Evolutionary conservation across 169 alveolate genomes (phyloP).

Genomic region (Eimeria tenella): DNA sequence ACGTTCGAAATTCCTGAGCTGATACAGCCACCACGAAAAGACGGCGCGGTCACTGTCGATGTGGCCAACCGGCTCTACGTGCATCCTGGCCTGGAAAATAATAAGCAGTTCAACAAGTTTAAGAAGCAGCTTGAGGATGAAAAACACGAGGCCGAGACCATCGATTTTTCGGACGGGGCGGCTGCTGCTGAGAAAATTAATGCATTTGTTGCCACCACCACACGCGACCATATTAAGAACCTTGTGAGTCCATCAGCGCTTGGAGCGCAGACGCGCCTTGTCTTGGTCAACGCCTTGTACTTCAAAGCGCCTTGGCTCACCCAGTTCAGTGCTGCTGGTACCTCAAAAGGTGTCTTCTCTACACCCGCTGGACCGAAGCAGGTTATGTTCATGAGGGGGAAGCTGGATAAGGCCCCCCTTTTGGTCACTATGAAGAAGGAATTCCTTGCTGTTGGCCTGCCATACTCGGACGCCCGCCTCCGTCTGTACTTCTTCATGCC

Average conservation of each 20-base stretch:
- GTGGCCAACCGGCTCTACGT: constrained; percentile 73
- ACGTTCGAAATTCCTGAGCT: constrained; percentile 42
- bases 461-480: constrained; percentile 42
- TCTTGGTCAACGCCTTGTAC: constrained; percentile 69
- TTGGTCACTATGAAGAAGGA: background rate
- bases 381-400: constrained; percentile 45
- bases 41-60: constrained; percentile 29
- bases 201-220: constrained; percentile 33
- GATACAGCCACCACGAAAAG: constrained; percentile 19
- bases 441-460: constrained; percentile 57
- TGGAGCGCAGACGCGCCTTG: constrained; percentile 61
- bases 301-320: constrained; percentile 66
- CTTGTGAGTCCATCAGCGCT: constrained; percentile 19
- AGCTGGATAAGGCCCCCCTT: constrained; percentile 57
- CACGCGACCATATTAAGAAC: constrained; percentile 62
- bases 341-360: constrained; percentile 39
- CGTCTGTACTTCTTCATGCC: constrained; percentile 69
- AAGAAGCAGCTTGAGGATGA: constrained; percentile 15
- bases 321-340: constrained; percentile 22
- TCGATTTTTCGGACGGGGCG: constrained; percentile 31
- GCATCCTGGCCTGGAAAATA: constrained; percentile 32
- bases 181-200: constrained; percentile 68
- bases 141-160: constrained; percentile 19
- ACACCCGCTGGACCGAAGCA: constrained; percentile 37
- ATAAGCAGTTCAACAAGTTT: constrained; percentile 40